phyloP scores from a whole-genome alignment of 495 filamentous ascomycete genomes.

The Clavariopsis aquatica region DNA sequence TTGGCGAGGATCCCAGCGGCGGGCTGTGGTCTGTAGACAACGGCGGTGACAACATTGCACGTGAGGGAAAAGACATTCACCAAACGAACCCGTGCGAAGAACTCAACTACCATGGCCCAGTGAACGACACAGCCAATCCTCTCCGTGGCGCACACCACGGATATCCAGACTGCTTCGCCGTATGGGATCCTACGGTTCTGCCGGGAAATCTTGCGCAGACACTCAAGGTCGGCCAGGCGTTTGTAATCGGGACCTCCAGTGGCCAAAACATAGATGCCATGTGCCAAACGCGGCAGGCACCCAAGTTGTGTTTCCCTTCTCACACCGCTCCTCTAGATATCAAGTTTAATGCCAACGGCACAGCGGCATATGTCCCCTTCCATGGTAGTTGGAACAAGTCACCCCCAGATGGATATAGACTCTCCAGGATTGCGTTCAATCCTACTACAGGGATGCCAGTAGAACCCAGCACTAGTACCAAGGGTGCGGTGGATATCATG shows the following conservation, averaged over 20 bases:
- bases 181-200: constrained; percentile 14
- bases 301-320: constrained; percentile 14
- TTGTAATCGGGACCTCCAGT: constrained; percentile 20
- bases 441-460: constrained; percentile 46
- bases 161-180: constrained; percentile 26
- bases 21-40: constrained; percentile 26
- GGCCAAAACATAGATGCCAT: constrained; percentile 15
- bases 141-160: constrained; percentile 48
- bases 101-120: constrained; percentile 26
- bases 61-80: constrained; percentile 19
- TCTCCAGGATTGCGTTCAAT: constrained; percentile 48
- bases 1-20: constrained; percentile 42
- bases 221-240: constrained; percentile 11
- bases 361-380: constrained; percentile 12
- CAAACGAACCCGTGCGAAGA: constrained; percentile 24
- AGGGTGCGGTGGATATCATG: constrained; percentile 49
- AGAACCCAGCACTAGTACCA: constrained; percentile 43
- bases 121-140: constrained; percentile 1
- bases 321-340: constrained; percentile 29
- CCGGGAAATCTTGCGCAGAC: constrained; percentile 33
- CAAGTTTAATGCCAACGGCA: constrained; percentile 20
- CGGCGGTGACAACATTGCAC: constrained; percentile 13
- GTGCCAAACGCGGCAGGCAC: background rate
- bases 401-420: constrained; percentile 48
- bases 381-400: constrained; percentile 41